Evolutionary conservation across 202 grass and related monocot genomes (phyloP), one percentile per base, ranked within the genome.

Genomic region (Schoenoplectus triqueter): DNA sequence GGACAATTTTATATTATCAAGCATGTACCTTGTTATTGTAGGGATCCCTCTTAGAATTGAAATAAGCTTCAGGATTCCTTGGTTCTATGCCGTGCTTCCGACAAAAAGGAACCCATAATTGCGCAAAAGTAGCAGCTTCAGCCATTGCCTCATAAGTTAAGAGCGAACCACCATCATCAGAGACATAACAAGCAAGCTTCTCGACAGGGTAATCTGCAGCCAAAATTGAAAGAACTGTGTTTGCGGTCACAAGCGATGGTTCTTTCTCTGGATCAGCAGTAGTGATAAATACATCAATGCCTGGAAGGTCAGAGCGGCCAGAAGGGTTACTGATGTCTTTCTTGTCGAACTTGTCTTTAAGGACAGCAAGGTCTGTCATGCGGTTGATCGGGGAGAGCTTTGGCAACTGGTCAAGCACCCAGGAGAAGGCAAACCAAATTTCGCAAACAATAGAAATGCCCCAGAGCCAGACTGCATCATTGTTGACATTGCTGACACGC

Each of bases 311-410:
- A 0, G 93, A 93, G 0, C 77, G 86, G 3, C 93, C 91, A 48
- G 85, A 73, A 13, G 86, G 75, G 6, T 87, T 88, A 62, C 88
- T 88, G 13, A 20, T 19, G 13, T 47, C 48, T 56, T 68, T 83
- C 63, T 52, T 67, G 7, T 83, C 80, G 80, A 95, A 95, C 0
- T 90, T 88, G 49, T 91, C 91, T 3, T 85, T 91, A 3, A 95
- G 89, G 0, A 88, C 91, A 0, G 55, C 69, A 6, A 95, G 91
- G n/a, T 95, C 86, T 0, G 91, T 87, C 0, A 86, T 86, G 61
- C 93, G 93, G 89, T 95, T 95, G 86, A 95, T 88, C 0, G 93
- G 93, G 83, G 90, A 89, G 20, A 95, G 91, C 80, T 95, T 95
- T 0, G 93, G 93, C 0, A 95, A 89, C 87, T 95, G 93, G 40